Evolutionary conservation across 1,284 basidiomycete genomes (phyloP), one percentile per base, ranked within the genome.

Genomic region (Thecaphora thlaspeos): DNA sequence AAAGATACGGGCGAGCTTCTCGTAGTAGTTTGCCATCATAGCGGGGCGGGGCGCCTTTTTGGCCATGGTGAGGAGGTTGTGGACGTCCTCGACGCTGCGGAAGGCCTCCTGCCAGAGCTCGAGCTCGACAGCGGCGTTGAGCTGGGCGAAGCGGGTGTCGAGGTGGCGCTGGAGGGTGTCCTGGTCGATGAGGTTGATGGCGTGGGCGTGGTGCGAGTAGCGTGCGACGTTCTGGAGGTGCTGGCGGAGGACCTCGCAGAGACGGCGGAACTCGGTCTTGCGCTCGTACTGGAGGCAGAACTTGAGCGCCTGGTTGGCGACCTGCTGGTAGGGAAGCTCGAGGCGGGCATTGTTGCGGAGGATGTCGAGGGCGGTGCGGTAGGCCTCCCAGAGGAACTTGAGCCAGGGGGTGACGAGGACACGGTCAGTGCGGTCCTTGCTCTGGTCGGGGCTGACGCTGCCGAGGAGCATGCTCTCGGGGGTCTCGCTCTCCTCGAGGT

Each of bases 91-190:
- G 57, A 97, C 91, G 41, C 91, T 92, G 57, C 95, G 89, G 85
- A 97, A 99, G 4, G 92, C 94, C 79, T 98, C 94, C 78, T 97
- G 94, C 95, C 94, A 99, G 43, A 98, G 84, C 81, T 99, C 95
- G 62, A 99, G 87, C 80, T 97, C 91, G 62, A 97, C 93, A 9
- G 93, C 93, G n/a, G 91, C 89, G 78, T 94, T 92, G 64, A 99
- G 87, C 82, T 98, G 94, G 32, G 91, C 89, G 79, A 98, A 97
- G 55, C 95, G 91, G 18, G 92, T 97, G 79, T 98, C 95, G 58
- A 99, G 88, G 80, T 97, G 91, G 70, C 91, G 91, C 77, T 95
- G 90, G 41, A 99, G 87, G 19, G 89, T 96, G 71, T 98, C 95
- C 28, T 93, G 85, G 79, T 99, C 95, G 57, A 89, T 87, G 43